phyloP scores from a whole-genome alignment of 2,329 filamentous ascomycete genomes.

The Sphaerulina vaccinii region DNA sequence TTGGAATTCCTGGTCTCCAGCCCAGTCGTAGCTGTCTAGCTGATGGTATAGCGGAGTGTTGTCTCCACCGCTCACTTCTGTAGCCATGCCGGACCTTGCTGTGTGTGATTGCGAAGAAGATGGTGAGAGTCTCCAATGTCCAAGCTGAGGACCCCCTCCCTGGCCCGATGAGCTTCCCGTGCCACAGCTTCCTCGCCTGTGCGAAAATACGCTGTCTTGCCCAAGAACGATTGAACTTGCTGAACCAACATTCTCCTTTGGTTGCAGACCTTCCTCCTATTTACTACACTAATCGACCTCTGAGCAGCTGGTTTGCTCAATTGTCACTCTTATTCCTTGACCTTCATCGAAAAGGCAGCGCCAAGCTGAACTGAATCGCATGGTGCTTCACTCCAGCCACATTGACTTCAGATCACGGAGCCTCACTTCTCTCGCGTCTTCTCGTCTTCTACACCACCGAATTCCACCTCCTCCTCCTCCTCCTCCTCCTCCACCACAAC shows the following conservation, averaged over 20 bases:
- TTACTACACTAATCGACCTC: neutral
- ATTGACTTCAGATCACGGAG: no score
- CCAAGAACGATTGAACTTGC: no score
- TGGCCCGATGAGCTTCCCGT: no score
- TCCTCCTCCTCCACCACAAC: conserved; percentile 7
- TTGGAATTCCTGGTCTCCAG: conserved; percentile 66
- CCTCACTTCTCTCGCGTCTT: no score
- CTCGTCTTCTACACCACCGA: conserved; percentile 6
- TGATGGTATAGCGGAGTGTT: conserved; percentile 52
- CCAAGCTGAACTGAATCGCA: no score
- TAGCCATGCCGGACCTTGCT: conserved; percentile 23
- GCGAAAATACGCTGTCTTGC: no score
- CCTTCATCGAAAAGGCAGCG: neutral
- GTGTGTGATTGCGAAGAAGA: neutral
- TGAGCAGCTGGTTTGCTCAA: neutral
- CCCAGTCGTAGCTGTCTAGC: conserved; percentile 67
- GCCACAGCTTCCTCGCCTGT: neutral
- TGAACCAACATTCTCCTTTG: no score
- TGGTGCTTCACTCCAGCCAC: no score
- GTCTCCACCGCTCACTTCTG: conserved; percentile 22
- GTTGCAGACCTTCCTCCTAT: neutral
- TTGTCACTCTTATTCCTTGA: neutral
- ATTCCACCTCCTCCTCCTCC: neutral
- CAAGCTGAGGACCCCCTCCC: no score
- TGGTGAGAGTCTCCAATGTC: neutral